Percentiles rank a stretch among this genome's conserved stretches.
Conservation (phyloP, 257 asterid genomes). For the Catharanthus roseus region DNA sequence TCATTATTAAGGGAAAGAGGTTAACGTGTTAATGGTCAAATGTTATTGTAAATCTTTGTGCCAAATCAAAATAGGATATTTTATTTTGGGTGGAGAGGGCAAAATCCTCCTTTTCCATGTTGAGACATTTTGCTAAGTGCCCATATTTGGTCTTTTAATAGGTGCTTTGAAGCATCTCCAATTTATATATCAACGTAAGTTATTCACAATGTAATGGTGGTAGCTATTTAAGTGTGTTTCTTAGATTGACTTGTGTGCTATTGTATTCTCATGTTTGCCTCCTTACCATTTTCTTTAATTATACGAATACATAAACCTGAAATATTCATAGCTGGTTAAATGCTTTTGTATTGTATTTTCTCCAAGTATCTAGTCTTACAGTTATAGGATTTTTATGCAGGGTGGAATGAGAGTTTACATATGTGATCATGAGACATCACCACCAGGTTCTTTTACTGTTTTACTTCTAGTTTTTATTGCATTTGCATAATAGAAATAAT, state of each 20-base stretch:
- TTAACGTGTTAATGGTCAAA: too few species aligned
- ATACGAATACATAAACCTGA: background rate
- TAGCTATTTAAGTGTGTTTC: background rate
- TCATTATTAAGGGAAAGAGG: too few species aligned
- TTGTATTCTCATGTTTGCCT: background rate
- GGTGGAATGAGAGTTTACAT: conserved; percentile 71
- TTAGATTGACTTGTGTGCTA: background rate
- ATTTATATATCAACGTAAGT: background rate
- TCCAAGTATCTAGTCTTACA: conserved; percentile 6
- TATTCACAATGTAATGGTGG: background rate
- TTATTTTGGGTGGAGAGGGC: too few species aligned
- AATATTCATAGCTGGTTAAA: background rate
- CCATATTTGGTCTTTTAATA: too few species aligned
- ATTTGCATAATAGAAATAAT: background rate
- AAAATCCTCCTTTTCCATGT: too few species aligned
- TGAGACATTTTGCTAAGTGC: too few species aligned
- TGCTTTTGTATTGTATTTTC: background rate
- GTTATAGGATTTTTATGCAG: conserved; percentile 43
- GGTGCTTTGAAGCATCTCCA: too few species aligned
- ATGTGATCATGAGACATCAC: conserved; percentile 71
- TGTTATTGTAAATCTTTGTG: too few species aligned
- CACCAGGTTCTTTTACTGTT: conserved; percentile 63
- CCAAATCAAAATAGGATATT: too few species aligned
- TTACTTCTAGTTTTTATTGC: background rate
- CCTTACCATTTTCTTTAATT: background rate